phyloP scores from a whole-genome alignment of 208 protist genomes.

The Leishmania aethiopica region DNA sequence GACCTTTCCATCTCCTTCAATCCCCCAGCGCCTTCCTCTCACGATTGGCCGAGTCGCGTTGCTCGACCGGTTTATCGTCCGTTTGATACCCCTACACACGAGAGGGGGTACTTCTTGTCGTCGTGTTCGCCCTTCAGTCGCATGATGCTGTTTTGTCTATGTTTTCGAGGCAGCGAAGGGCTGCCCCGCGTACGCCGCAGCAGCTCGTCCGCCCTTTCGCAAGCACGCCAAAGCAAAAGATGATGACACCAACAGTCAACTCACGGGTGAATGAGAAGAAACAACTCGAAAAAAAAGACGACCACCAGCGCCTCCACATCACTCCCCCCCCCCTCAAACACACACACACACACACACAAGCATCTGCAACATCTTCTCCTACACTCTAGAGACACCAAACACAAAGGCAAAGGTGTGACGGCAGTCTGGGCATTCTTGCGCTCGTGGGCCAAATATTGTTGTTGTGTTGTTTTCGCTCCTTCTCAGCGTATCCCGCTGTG shows the following conservation, averaged over 20 bases:
- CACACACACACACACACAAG: too few species aligned
- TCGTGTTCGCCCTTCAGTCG: not conserved
- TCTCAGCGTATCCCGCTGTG: not conserved
- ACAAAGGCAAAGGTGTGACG: not conserved
- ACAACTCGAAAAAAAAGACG: not conserved
- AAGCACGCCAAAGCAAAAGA: not conserved
- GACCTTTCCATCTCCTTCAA: not conserved
- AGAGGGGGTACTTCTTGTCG: not conserved
- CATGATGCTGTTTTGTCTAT: not conserved
- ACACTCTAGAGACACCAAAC: not conserved
- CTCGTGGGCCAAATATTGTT: not conserved
- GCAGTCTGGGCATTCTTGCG: not conserved
- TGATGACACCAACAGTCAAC: not conserved
- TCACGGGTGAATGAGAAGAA: slow-evolving; percentile 14
- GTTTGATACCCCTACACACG: not conserved
- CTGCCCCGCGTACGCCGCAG: not conserved
- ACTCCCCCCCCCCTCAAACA: too few species aligned
- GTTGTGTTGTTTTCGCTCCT: not conserved
- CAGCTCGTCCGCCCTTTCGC: not conserved
- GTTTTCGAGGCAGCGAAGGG: not conserved
- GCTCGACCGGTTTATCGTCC: not conserved
- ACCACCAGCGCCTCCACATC: not conserved
- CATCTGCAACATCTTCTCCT: not conserved
- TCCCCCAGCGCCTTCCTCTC: not conserved
- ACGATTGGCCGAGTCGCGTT: not conserved